phyloP scores from a whole-genome alignment of 179 eudicot genomes.

The Spinacia oleracea region DNA sequence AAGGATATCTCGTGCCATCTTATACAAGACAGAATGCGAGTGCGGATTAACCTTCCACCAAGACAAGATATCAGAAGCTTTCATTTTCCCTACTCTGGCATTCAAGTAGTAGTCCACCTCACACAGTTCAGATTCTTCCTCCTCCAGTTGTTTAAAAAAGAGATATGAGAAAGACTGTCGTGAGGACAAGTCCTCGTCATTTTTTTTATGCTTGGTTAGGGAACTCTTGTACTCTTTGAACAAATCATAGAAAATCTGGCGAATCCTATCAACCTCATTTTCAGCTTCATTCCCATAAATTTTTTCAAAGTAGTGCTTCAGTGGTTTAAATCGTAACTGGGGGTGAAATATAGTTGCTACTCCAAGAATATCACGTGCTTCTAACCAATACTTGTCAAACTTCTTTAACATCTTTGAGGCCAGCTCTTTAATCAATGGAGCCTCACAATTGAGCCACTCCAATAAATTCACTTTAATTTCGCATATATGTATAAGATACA shows the following conservation, averaged over 20 bases:
- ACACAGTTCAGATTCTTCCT: too few species aligned
- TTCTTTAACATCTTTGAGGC: conserved; percentile 7
- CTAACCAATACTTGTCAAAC: conserved; percentile 11
- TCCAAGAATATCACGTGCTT: conserved; percentile 4
- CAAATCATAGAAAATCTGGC: background rate
- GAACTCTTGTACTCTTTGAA: conserved; percentile 16
- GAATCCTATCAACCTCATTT: conserved; percentile 2
- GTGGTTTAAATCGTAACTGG: background rate
- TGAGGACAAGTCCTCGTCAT: background rate
- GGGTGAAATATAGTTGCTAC: background rate
- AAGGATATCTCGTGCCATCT: too few species aligned
- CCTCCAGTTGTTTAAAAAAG: too few species aligned
- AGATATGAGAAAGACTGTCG: background rate
- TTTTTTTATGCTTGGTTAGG: background rate
- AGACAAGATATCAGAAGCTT: too few species aligned
- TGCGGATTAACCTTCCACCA: too few species aligned
- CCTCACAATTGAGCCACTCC: background rate
- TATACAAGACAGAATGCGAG: too few species aligned
- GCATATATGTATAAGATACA: background rate
- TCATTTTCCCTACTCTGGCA: too few species aligned
- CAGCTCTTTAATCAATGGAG: background rate
- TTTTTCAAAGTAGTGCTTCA: background rate
- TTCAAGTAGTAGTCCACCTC: too few species aligned
- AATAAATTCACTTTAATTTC: conserved; percentile 9
- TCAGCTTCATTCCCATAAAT: conserved; percentile 10